Evolutionary conservation across 2,329 filamentous ascomycete genomes (phyloP).

Genomic region (Clarireedia hainanense): DNA sequence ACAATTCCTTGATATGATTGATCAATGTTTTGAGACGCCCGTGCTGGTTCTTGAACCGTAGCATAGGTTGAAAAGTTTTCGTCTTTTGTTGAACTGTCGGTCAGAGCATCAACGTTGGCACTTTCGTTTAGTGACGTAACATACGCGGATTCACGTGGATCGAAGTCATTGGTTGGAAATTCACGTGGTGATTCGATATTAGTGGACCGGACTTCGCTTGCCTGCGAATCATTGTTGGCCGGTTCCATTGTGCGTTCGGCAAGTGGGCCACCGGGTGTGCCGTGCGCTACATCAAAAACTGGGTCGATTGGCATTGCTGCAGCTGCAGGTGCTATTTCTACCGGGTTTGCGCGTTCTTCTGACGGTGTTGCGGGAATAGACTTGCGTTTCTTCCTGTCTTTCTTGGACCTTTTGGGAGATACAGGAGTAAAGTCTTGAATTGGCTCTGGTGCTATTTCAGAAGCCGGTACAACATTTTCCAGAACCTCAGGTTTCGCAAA

Average conservation of each 20-base stretch:
- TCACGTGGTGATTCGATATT: background rate
- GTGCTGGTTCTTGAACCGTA: background rate
- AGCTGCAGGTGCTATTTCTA: background rate
- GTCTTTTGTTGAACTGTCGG: background rate
- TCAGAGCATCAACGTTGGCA: no score
- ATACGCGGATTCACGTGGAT: no score
- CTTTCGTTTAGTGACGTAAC: background rate
- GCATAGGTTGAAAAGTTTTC: conserved; percentile 2
- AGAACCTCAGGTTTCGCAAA: background rate
- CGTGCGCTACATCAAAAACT: background rate
- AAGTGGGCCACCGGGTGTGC: background rate
- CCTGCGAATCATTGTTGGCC: background rate
- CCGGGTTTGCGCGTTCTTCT: background rate
- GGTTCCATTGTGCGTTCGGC: background rate
- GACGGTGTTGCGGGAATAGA: conserved; percentile 5
- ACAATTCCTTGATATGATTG: background rate
- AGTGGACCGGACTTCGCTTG: background rate
- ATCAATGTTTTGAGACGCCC: background rate
- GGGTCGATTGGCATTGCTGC: background rate
- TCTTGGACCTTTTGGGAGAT: conserved; percentile 15
- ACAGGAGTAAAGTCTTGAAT: conserved; percentile 9
- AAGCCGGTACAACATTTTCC: background rate
- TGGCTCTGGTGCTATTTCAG: background rate
- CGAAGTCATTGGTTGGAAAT: no score
- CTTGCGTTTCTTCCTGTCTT: conserved; percentile 19